Evolutionary conservation across 1,284 basidiomycete genomes (phyloP).

Genomic region (Pseudozyma tsukubaensis): DNA sequence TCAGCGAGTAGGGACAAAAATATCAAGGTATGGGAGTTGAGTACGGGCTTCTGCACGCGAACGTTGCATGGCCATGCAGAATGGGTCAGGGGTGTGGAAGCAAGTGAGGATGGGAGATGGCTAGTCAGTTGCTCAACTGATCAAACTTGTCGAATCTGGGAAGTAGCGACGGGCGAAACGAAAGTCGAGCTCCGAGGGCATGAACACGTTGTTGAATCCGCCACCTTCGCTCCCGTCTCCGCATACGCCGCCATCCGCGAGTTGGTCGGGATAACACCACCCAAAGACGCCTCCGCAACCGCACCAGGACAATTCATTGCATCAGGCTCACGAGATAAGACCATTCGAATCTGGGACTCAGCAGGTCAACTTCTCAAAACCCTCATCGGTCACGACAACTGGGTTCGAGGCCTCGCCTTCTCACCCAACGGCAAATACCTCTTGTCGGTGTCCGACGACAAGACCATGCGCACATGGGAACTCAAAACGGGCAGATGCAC

Average conservation of each 20-base stretch:
- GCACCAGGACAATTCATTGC: conserved; percentile 75
- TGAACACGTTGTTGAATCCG: conserved; percentile 86
- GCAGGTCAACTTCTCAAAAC: conserved; percentile 80
- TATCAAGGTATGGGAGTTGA: conserved; percentile 85
- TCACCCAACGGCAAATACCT: conserved; percentile 78
- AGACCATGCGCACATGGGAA: conserved; percentile 90
- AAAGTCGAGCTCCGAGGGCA: conserved; percentile 87
- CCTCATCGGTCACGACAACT: conserved; percentile 70
- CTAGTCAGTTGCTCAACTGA: conserved; percentile 86
- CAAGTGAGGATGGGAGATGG: conserved; percentile 80
- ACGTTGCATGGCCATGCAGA: conserved; percentile 74
- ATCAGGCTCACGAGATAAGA: conserved; percentile 87
- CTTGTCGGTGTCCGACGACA: conserved; percentile 88
- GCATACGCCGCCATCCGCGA: conserved; percentile 82
- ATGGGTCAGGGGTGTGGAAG: conserved; percentile 78
- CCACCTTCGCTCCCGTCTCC: conserved; percentile 81
- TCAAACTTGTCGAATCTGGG: conserved; percentile 86
- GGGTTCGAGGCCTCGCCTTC: conserved; percentile 61
- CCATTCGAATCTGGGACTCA: conserved; percentile 86
- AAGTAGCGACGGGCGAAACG: conserved; percentile 79
- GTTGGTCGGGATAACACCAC: conserved; percentile 76
- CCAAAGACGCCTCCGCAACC: conserved; percentile 68
- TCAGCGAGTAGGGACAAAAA: conserved; percentile 88
- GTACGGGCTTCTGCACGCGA: conserved; percentile 74
- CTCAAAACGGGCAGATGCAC: conserved; percentile 81